Evolutionary conservation across 2,329 filamentous ascomycete species (phyloP).

Genomic region (Colletotrichum sansevieriae): DNA sequence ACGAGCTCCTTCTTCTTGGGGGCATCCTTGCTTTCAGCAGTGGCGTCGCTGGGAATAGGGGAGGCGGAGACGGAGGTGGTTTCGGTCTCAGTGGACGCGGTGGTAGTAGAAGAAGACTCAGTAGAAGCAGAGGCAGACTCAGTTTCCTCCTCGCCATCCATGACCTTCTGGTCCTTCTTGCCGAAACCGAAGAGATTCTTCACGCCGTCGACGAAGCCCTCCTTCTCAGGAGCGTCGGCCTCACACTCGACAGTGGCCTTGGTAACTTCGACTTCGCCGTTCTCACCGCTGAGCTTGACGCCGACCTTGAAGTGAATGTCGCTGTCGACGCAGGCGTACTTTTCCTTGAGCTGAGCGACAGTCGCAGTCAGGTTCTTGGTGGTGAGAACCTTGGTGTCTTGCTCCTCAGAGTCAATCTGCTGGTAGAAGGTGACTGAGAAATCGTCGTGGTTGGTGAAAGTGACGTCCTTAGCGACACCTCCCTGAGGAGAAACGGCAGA

Average conservation of each 20-base stretch:
- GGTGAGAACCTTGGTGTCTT: conserved; percentile 73
- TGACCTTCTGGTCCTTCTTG: conserved; percentile 84
- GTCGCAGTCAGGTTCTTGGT: conserved; percentile 90
- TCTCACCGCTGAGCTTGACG: conserved; percentile 77
- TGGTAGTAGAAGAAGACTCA: conserved; percentile 62
- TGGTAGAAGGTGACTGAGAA: conserved; percentile 87
- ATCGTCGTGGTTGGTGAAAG: conserved; percentile 85
- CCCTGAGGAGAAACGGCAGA: conserved; percentile 81
- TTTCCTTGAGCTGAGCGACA: conserved; percentile 81
- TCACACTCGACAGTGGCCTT: conserved; percentile 88
- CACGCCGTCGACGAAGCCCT: conserved; percentile 89
- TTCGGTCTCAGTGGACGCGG: conserved; percentile 44
- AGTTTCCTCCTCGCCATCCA: conserved; percentile 70
- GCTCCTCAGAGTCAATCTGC: conserved; percentile 70
- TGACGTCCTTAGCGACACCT: conserved; percentile 82
- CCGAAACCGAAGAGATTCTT: conserved; percentile 98
- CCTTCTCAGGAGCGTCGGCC: conserved; percentile 78
- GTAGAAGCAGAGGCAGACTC: conserved; percentile 53
- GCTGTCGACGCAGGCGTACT: conserved; percentile 80
- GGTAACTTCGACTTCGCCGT: conserved; percentile 84
- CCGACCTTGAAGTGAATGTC: conserved; percentile 86
- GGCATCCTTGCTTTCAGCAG: conserved; percentile 62
- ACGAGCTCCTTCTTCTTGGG: conserved; percentile 73
- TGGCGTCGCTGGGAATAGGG: conserved; percentile 62
- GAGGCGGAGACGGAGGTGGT: conserved; percentile 47